Evolutionary conservation across 345 rosid genomes (phyloP), one percentile per base, ranked within the genome.

Genomic region (Brassica cretica): DNA sequence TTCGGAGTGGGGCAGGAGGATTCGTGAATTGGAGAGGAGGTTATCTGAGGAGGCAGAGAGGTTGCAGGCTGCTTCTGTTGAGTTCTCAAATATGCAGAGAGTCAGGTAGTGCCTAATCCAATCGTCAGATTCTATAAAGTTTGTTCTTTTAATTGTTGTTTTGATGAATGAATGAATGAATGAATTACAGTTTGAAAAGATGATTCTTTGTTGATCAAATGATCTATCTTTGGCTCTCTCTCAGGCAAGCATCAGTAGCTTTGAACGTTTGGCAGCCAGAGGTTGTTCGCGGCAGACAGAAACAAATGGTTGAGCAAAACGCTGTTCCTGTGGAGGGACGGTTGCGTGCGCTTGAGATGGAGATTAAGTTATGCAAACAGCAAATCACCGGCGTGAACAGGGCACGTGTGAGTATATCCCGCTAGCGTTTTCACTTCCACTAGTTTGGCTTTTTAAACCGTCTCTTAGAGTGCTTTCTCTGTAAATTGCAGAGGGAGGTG

Each of bases 241-340:
- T 75, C 76, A 93, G 99, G 90, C 96, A 89, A 88, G 96, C 97
- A 27, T 85, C 93, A 0, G 94, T 91, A 72, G 99, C 99, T 60
- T 64, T 93, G 90, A 89, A 91, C 16, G 97, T 95, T 33, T 95
- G 99, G 98, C 99, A 93, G 76, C 98, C 96, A 0, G 89, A 88
- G 74, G 80, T 87, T 4, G 86, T 93, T 11, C 85, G 89, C 30
- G 87, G 87, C 29, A 85, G 87, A 68, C 98, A 93, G 24, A 89
- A 84, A 76, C 90, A 89, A 72, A 61, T 90, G 63, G 97, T 95
- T 71, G 93, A 89, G 86, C 97, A 95, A 56, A 85, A 83, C 80
- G 82, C 75, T 25, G 93, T 95, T 80, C 90, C 94, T 21, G 87
- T 90, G 6, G 88, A 84, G 53, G 90, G 85, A 30, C 85, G 89